Evolutionary conservation across 2,329 filamentous ascomycete species (phyloP), one percentile per base, ranked within the genome.

Genomic region (Conoideocrella luteorostrata): DNA sequence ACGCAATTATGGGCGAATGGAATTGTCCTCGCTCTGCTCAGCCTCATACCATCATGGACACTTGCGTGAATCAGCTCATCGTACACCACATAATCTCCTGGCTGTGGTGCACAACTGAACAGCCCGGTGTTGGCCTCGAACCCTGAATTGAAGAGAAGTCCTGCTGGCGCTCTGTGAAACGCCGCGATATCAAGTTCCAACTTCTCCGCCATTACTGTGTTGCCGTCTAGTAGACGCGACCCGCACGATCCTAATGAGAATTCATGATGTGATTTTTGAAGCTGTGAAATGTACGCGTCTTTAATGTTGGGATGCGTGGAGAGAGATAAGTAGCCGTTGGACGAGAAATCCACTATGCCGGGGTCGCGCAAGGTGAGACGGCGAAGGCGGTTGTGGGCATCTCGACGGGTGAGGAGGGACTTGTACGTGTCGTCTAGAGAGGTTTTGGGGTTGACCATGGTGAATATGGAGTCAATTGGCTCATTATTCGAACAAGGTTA

Each of bases 51-150:
- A 57, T 90, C 86, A 47, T 88, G 86, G 2, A 82, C 78, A 52
- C 84, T 89, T 0, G 87, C 87, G 52, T 91, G 87, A 12, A 91
- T 80, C 24, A 84, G 68, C 57, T 84, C 84, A 54, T 91, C 87
- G 51, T 86, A 84, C 0, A 93, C 58, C 18, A 93, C 70, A 1
- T 74, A 53, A 57, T 86, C 82, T 0, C 73, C 77, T 0, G 64
- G 66, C 49, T 80, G 79, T 1, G 81, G 78, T 2, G 81, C 66
- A 43, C 73, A 77, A 2, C 71, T 65, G n/a, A 84, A 74, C 2
- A 85, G 65, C 0, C 79, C 81, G 0, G 76, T 69, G 52, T 86
- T 86, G 13, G 81, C 82, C 49, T 84, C 81, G 45, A 77, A 82
- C 0, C 80, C 82, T 0, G 81, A 77, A 44, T 71, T 77, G 54